phyloP scores from a whole-genome alignment of 345 rosid species.

The thale cress (Arabidopsis thaliana) region TAIR10.1 NC_003074.8:23259001-23259500 shows the following conservation, averaged over 20 bases:
- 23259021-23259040: conserved; percentile 58
- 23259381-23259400: background rate
- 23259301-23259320: conserved; percentile 6
- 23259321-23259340: conserved; percentile 11
- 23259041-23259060: conserved; percentile 26
- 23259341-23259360: conserved; percentile 9
- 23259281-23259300: conserved; percentile 73
- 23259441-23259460: conserved; percentile 93
- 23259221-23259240: conserved; percentile 98
- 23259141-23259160: background rate
- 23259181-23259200: conserved; percentile 33
- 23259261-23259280: conserved; percentile 99
- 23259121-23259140: background rate
- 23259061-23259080: conserved; percentile 18
- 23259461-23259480: conserved; percentile 90
- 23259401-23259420: conserved; percentile 9
- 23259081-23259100: background rate
- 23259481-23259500: conserved; percentile 51
- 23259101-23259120: conserved; percentile 22
- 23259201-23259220: conserved; percentile 37
- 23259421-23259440: conserved; percentile 81
- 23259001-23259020: conserved; percentile 93
- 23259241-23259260: conserved; percentile 99
- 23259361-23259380: background rate
- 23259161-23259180: conserved; percentile 13